A percentile compares a stretch with the other conserved stretches of the same genome.
phyloP scores from a whole-genome alignment of 176 grass and related monocot genomes.

The Raddia distichophylla region DNA sequence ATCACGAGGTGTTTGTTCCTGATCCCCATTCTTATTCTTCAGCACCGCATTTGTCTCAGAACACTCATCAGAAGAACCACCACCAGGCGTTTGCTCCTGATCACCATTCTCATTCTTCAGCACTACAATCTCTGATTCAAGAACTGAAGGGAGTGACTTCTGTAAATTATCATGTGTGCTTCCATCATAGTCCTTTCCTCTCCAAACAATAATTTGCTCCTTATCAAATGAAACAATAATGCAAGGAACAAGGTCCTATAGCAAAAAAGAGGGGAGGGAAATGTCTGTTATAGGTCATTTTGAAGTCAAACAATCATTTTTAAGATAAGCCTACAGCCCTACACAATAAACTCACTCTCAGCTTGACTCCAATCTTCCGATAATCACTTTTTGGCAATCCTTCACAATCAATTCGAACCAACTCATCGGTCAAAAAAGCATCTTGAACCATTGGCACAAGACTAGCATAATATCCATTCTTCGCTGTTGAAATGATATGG shows the following conservation, averaged over 20 bases:
- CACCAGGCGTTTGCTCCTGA: constrained; percentile 30
- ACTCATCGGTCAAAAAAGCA: constrained; percentile 68
- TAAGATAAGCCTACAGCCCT: background rate
- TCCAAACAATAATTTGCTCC: constrained; percentile 89
- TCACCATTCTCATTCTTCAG: constrained; percentile 35
- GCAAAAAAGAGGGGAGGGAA: constrained; percentile 4
- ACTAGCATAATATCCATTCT: constrained; percentile 84
- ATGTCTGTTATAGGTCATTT: constrained; percentile 4
- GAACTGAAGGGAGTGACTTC: constrained; percentile 26
- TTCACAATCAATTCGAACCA: constrained; percentile 83
- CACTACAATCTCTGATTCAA: constrained; percentile 37
- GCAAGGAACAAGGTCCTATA: constrained; percentile 88
- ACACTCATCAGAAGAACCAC: constrained; percentile 35
- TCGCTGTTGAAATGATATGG: constrained; percentile 57
- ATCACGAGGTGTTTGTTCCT: background rate
- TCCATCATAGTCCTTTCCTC: constrained; percentile 61
- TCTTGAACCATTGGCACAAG: constrained; percentile 77
- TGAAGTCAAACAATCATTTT: background rate
- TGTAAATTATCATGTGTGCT: constrained; percentile 35
- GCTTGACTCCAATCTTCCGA: constrained; percentile 91
- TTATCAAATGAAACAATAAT: constrained; percentile 75
- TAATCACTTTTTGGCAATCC: constrained; percentile 81
- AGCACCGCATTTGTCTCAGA: constrained; percentile 15
- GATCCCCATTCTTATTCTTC: too few relatives aligned
- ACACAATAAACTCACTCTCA: constrained; percentile 63